Evolutionary conservation across 495 filamentous ascomycete species (phyloP), one percentile per base, ranked within the genome.

Genomic region (Aspergillus taichungensis): DNA sequence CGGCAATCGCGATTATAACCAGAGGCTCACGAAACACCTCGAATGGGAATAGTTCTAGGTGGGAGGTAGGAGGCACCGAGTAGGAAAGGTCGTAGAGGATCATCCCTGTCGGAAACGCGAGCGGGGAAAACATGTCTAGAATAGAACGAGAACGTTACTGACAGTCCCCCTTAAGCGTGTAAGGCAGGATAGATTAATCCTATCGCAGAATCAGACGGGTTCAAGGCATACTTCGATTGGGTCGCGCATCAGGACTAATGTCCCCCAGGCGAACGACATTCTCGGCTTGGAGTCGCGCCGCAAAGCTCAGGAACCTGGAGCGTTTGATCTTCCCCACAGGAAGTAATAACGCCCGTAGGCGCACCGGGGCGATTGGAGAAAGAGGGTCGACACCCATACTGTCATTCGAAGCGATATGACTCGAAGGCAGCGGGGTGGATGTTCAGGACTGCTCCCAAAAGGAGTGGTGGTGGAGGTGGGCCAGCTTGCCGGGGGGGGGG

Each of bases 121-220:
- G 72, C 24, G 92, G 92, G 35, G 88, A 94, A 62, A 98, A 95
- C 83, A 94, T 90, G 56, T 88, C 90, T 95, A 57, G 45, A 52
- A 48, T 35, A 39, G 42, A 29, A 49, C 31, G 39, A 52, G 37
- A 43, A 30, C 47, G 57, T 72, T 47, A 74, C 64, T 47, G 49
- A 12, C 7, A 35, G 27, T 13, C 6, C 13, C 31, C 18, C 18
- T n/a, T 31, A 30, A n/a, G 18, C 3, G 24, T n/a, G n/a, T 6
- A 30, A 12, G 30, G 18, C 1, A 24, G 18, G 18, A 24, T 24
- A 24, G 18, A 24, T 24, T 4, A 4, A 24, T 12, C 27, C 13
- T 31, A 14, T 14, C 32, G 6, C 28, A 28, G n/a, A 1, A n/a
- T 42, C 10, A 8, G 36, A 43, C 9, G 14, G 34, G 18, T 24